Base-by-base conservation (phyloP, 192 early-diverging fungal species). In the Coemansia guatemalensis region DNA sequence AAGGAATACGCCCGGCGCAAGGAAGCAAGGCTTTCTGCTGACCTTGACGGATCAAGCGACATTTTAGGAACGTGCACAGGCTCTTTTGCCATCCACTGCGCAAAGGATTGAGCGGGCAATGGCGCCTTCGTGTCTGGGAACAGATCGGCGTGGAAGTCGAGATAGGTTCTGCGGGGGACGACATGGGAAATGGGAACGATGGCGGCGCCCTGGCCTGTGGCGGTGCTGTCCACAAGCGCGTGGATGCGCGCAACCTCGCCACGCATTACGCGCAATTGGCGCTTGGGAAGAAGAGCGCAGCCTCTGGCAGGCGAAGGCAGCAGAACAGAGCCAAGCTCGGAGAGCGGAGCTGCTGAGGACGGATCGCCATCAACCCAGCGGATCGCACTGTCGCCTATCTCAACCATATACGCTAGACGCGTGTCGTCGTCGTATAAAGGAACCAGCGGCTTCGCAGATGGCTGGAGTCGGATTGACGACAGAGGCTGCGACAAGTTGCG, bases 401-500 rank as follows among this genome's bases (percentile, higher is more conserved):
- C 89, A 52, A 63, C 75, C 17, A 95, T 60, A 60, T 89, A 96
- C 14, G 93, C 69, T 20, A 90, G 84, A 7, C 83, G 83, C 0
- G 93, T 93, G 65, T 96, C 95, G 39, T 85, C 78, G 64, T 96
- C 95, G 55, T 85, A 93, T 18, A 93, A 68, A 4, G 93, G 90
- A 11, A 88, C 68, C 18, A 91, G 65, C 5, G 88, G 60, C n/a
- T 91, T 89, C 8, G 87, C 85, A 3, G 88, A 88, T 1, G 86
- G 83, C 55, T 92, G 92, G 25, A 94, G 59, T 20, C 71, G 76
- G 12, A 77, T 73, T 11, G 86, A 69, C 12, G 78, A 78, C 23
- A 94, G 48, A 1, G 93, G 87, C 11, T 67, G 81, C 11, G 64
- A 56, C 24, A 90, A 67, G 22, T 86, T 82, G 27, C 89, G 82